These are phyloP conservation scores for Phaseolus lunatus DNA, from an alignment of 306 rosid genomes.

Conservation along the genomic window DNA sequence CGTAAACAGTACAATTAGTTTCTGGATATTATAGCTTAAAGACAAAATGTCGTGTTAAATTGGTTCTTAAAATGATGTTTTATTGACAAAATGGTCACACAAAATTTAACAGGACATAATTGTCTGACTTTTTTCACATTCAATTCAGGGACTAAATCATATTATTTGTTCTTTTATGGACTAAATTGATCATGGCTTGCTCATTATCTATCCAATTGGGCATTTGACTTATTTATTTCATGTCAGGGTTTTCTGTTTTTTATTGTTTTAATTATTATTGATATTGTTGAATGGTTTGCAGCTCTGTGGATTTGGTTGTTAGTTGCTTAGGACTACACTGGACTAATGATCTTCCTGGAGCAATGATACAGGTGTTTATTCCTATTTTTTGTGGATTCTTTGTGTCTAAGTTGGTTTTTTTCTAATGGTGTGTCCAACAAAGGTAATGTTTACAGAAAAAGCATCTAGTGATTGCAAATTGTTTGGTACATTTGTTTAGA, in stretches of 20 bases:
- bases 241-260: slow-evolving; percentile 30
- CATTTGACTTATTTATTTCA: slow-evolving; percentile 3
- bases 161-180: no score
- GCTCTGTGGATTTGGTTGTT: slow-evolving; percentile 87
- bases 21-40: no score
- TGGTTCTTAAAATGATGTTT: no score
- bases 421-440: not conserved
- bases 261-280: not conserved
- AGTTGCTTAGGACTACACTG: slow-evolving; percentile 98
- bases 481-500: not conserved
- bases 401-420: not conserved
- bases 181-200: no score
- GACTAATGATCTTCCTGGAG: slow-evolving; percentile 99
- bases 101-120: no score
- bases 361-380: slow-evolving; percentile 84
- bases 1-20: no score
- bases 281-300: slow-evolving; percentile 49
- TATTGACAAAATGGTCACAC: no score
- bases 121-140: no score
- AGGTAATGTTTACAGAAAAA: not conserved
- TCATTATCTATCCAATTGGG: no score
- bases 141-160: no score
- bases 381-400: not conserved
- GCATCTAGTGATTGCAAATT: not conserved
- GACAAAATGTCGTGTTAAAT: no score